Conservation (phyloP, 139 green algal species). For the Chlorella sp. region DNA sequence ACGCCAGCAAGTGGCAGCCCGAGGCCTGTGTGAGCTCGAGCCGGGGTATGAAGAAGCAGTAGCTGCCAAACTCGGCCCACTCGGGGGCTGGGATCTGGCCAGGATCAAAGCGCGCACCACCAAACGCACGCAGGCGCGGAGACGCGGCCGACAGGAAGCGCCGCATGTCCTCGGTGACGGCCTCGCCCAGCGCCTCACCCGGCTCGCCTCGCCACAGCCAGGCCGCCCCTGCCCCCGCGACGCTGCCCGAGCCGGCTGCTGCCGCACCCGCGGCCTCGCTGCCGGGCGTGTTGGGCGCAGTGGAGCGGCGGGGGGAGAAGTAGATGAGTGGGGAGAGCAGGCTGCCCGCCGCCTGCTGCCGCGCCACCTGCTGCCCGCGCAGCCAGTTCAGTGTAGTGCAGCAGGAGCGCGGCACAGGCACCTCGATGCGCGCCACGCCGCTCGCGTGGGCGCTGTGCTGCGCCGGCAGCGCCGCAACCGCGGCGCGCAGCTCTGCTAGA, state of each 20-base stretch:
- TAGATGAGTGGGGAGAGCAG: conserved; percentile 57
- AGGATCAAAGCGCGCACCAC: conserved; percentile 71
- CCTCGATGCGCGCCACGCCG: conserved; percentile 49
- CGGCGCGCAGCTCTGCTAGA: conserved; percentile 16
- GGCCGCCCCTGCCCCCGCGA: conserved; percentile 72
- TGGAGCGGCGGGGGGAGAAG: conserved; percentile 75
- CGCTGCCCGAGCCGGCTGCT: conserved; percentile 45
- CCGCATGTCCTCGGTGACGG: conserved; percentile 55
- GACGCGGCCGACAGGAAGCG: conserved; percentile 63
- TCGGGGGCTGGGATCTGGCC: conserved; percentile 31
- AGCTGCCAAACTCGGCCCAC: conserved; percentile 77
- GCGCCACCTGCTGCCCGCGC: conserved; percentile 29
- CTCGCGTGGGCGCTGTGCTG: conserved; percentile 25
- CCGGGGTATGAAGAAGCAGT: conserved; percentile 80
- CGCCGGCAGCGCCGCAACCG: neutral
- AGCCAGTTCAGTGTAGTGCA: conserved; percentile 55
- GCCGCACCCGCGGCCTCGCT: conserved; percentile 49
- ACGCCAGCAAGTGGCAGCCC: conserved; percentile 52
- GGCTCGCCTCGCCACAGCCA: conserved; percentile 76
- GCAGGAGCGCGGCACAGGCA: conserved; percentile 37
- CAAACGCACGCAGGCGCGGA: conserved; percentile 74
- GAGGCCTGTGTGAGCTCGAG: conserved; percentile 71
- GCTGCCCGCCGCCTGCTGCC: neutral
- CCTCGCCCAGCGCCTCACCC: conserved; percentile 47
- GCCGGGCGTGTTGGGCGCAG: conserved; percentile 64